A percentile compares a stretch with the other conserved stretches of the same genome.
Conservation (phyloP, 2,329 filamentous ascomycete species). For the Penicillium palitans region DNA sequence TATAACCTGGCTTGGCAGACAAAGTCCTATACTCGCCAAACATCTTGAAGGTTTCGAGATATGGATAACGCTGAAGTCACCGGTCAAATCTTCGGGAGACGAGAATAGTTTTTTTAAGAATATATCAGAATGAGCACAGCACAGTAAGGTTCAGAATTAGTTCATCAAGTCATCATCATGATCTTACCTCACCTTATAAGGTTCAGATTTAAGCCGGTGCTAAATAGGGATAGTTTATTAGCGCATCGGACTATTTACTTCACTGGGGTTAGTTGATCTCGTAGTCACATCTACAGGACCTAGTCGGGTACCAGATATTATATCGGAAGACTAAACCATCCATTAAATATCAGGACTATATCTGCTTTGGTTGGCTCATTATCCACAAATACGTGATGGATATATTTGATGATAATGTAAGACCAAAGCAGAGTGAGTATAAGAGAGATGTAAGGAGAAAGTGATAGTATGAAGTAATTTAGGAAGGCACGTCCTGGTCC, state of each 20-base stretch:
- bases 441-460: background rate
- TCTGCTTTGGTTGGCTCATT: background rate
- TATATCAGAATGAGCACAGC: too few species aligned
- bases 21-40: too few species aligned
- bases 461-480: background rate
- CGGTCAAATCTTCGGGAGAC: too few species aligned
- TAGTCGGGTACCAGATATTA: background rate
- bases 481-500: background rate
- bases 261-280: background rate
- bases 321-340: background rate
- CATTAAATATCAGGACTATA: background rate
- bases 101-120: too few species aligned
- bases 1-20: background rate
- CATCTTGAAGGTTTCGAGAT: background rate
- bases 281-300: background rate
- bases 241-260: background rate
- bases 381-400: too few species aligned
- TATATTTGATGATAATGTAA: too few species aligned
- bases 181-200: background rate
- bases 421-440: too few species aligned
- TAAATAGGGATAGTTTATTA: background rate
- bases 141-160: too few species aligned
- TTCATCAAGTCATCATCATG: background rate
- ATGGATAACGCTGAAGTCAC: too few species aligned
- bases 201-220: background rate